These are phyloP conservation scores for Trichoderma sp. DNA, from an alignment of 2,329 filamentous ascomycete species.

Conservation along the genomic window DNA sequence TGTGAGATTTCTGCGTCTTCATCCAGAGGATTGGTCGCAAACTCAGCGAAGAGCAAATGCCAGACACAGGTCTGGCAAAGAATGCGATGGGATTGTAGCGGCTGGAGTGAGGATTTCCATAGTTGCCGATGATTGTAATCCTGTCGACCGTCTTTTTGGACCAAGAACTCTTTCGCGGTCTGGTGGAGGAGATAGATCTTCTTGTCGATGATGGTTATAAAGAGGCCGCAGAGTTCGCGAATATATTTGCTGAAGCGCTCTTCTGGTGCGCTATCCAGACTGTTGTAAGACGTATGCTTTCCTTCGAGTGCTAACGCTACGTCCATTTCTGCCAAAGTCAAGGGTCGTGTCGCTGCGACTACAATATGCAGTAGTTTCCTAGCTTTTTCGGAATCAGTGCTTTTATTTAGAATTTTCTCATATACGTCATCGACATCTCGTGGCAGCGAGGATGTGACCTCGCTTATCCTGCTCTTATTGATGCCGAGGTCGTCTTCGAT, in stretches of 20 bases:
- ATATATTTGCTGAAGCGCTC: neutral
- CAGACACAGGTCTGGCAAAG: neutral
- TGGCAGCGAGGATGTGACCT: conserved; percentile 20
- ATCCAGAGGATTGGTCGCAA: neutral
- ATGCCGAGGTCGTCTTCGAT: conserved; percentile 24
- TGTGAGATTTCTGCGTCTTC: too few relatives aligned
- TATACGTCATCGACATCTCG: conserved; percentile 26
- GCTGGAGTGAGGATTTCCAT: neutral
- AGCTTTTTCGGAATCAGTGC: neutral
- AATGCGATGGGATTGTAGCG: neutral
- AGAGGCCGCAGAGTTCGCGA: conserved; percentile 1
- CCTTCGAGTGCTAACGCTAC: neutral
- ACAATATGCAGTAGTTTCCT: conserved; percentile 3
- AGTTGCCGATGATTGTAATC: neutral
- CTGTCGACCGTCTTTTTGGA: accelerated
- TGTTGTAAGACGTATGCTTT: neutral
- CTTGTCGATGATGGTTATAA: neutral
- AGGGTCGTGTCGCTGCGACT: neutral
- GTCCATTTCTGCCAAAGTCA: neutral
- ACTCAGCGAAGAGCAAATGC: neutral
- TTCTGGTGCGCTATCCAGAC: accelerated
- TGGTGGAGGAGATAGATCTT: conserved; percentile 7
- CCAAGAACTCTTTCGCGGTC: conserved; percentile 14
- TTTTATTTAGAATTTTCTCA: conserved; percentile 24
- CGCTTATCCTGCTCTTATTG: conserved; percentile 6